phyloP scores from a whole-genome alignment of 768 basidiomycete genomes.

The Hygrophoropsis aurantiaca region DNA sequence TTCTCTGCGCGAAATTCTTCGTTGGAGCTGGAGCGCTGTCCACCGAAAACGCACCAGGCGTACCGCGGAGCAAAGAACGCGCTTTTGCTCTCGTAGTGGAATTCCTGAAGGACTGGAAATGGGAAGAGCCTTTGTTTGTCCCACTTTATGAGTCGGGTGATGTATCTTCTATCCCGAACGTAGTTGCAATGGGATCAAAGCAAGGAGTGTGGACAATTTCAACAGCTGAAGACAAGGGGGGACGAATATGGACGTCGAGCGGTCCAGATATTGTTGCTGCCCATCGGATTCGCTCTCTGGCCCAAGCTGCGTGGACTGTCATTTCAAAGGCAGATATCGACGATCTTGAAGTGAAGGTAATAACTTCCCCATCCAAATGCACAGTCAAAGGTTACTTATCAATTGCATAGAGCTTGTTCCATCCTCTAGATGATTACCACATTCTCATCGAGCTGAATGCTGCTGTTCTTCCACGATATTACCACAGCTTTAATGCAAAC shows the following conservation, averaged over 20 bases:
- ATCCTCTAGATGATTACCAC: slow-evolving; percentile 84
- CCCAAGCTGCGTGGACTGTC: slow-evolving; percentile 68
- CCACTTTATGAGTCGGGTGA: slow-evolving; percentile 54
- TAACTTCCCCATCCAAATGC: slow-evolving; percentile 4
- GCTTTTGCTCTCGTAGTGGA: slow-evolving; percentile 76
- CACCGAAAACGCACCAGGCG: slow-evolving; percentile 37
- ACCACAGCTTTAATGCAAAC: slow-evolving; percentile 65
- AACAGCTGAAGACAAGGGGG: slow-evolving; percentile 75
- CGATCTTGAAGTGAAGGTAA: slow-evolving; percentile 58
- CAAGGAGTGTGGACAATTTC: slow-evolving; percentile 71
- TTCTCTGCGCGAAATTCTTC: slow-evolving; percentile 81
- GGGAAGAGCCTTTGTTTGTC: slow-evolving; percentile 72
- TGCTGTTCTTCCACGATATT: slow-evolving; percentile 63
- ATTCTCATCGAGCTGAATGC: slow-evolving; percentile 77
- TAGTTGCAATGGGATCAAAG: slow-evolving; percentile 30
- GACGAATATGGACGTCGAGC: slow-evolving; percentile 71
- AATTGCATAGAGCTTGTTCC: slow-evolving; percentile 72
- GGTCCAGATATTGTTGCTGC: slow-evolving; percentile 75
- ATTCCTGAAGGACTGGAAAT: slow-evolving; percentile 81
- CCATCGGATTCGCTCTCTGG: slow-evolving; percentile 67
- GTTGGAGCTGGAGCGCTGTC: slow-evolving; percentile 46
- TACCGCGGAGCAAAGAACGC: slow-evolving; percentile 75
- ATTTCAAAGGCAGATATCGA: slow-evolving; percentile 54
- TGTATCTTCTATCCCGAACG: slow-evolving; percentile 6
- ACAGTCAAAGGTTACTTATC: slow-evolving; percentile 2